Conservation (phyloP, 192 early-diverging fungal species). For the Oehlia diaphana region DNA sequence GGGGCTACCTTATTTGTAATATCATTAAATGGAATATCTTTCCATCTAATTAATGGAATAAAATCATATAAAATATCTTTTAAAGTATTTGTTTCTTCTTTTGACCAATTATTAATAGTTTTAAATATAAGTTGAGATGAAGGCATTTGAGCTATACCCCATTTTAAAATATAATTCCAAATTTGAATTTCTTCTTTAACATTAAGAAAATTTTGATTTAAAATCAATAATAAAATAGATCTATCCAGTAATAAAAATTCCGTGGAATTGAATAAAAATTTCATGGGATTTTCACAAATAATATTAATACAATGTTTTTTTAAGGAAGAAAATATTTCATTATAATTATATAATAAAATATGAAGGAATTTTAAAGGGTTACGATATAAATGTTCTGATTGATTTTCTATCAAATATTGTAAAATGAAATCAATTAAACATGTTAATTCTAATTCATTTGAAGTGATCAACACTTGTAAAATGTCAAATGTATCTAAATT, state of each 20-base stretch:
- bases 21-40: not conserved
- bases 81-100: not conserved
- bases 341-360: not conserved
- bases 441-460: slow-evolving; percentile 6
- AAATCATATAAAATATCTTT: not conserved
- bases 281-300: not conserved
- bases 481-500: not conserved
- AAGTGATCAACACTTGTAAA: not conserved
- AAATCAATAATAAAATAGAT: not conserved
- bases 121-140: not conserved
- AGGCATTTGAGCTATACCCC: slow-evolving; percentile 6
- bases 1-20: not conserved
- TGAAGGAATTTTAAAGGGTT: not conserved
- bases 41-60: slow-evolving; percentile 1
- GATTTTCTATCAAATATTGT: not conserved
- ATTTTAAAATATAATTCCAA: slow-evolving; percentile 7
- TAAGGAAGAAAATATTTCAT: not conserved
- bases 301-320: not conserved
- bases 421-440: not conserved
- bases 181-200: not conserved
- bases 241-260: not conserved
- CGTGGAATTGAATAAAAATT: not conserved
- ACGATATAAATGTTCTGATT: not conserved
- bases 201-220: not conserved
- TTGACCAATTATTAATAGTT: not conserved